Percentiles rank a stretch among this genome's conserved stretches.
These are phyloP conservation scores for Manihot esculenta DNA, from an alignment of 441 rosid genomes.

Conservation along the genomic window DNA sequence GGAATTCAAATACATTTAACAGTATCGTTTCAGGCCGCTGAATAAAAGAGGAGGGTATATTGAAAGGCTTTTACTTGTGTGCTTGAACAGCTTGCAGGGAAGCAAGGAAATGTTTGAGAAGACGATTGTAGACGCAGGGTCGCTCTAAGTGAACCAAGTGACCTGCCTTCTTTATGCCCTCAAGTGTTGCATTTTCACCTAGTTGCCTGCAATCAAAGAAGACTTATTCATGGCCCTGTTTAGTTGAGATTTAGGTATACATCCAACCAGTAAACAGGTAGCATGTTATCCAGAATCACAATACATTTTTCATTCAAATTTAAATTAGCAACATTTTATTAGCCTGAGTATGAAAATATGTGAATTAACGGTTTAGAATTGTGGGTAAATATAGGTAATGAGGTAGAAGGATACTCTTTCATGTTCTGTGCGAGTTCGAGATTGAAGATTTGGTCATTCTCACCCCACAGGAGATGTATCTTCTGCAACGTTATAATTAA, in stretches of 20 bases:
- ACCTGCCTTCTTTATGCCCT: slow-evolving; percentile 68
- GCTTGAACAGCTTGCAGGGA: slow-evolving; percentile 32
- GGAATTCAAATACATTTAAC: not conserved
- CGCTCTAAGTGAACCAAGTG: slow-evolving; percentile 85
- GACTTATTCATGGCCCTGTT: no score
- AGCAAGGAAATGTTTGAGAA: slow-evolving; percentile 64
- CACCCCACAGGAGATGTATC: slow-evolving; percentile 76
- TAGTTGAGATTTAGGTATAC: no score
- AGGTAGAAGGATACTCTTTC: slow-evolving; percentile 54
- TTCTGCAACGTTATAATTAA: slow-evolving; percentile 43
- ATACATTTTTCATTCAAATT: no score
- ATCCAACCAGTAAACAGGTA: no score
- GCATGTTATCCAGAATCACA: no score
- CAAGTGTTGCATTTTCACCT: slow-evolving; percentile 57
- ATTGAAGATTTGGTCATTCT: slow-evolving; percentile 63
- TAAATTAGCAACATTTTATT: no score
- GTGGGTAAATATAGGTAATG: not conserved
- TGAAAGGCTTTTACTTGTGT: slow-evolving; percentile 3
- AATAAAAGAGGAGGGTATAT: not conserved
- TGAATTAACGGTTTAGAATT: no score
- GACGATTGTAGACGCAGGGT: slow-evolving; percentile 67
- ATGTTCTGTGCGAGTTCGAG: slow-evolving; percentile 71
- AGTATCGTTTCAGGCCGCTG: not conserved
- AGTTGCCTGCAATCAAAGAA: slow-evolving; percentile 50
- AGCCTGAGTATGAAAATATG: no score